phyloP scores from a whole-genome alignment of 225 moss, liverwort and hornwort genomes.

The Sphagnum contortum region DNA sequence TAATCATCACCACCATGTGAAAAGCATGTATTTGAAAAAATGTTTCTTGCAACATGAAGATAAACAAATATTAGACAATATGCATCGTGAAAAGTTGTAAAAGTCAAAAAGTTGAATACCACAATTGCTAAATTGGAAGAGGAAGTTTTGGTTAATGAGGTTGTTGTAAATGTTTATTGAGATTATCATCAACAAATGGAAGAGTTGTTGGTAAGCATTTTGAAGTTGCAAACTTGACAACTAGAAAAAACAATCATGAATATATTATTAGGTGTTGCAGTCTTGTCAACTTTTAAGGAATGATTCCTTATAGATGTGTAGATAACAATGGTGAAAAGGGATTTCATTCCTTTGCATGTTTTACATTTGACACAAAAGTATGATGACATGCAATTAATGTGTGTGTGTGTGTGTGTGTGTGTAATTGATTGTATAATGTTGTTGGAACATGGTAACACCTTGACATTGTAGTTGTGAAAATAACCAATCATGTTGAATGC shows the following conservation, averaged over 20 bases:
- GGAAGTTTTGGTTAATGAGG: slow-evolving; percentile 83
- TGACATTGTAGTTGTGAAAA: slow-evolving; percentile 94
- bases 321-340: no score
- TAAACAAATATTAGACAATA: slow-evolving; percentile 93
- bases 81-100: slow-evolving; percentile 93
- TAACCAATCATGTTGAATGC: slow-evolving; percentile 96
- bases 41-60: slow-evolving; percentile 54
- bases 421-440: no score
- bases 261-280: no score
- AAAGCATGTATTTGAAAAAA: no score
- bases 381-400: no score
- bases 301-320: no score
- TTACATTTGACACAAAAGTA: no score
- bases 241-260: no score
- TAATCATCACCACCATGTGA: no score
- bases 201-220: slow-evolving; percentile 61
- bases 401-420: no score
- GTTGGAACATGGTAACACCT: slow-evolving; percentile 62
- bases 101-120: slow-evolving; percentile 83
- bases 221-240: background rate
- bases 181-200: slow-evolving; percentile 93
- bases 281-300: no score
- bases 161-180: slow-evolving; percentile 76
- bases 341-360: no score
- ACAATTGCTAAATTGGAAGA: slow-evolving; percentile 79